Evolutionary conservation across 2,329 filamentous ascomycete genomes (phyloP).

Genomic region (Fusarium anguioides): DNA sequence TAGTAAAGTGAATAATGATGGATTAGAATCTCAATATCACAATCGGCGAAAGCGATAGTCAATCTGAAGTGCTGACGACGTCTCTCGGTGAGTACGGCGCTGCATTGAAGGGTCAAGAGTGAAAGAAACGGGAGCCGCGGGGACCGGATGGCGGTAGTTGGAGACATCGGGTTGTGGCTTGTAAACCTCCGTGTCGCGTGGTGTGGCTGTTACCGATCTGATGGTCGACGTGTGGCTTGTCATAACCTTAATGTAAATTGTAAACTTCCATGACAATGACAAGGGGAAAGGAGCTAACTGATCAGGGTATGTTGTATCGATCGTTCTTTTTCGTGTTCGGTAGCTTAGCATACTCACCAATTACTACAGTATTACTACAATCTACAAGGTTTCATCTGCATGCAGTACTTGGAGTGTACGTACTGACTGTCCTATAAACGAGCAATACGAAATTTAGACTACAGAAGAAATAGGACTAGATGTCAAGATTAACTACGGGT

Average conservation of each 20-base stretch:
- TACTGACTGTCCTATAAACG: neutral
- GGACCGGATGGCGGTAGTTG: slow-evolving; percentile 13
- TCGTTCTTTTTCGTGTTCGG: neutral
- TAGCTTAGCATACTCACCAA: neutral
- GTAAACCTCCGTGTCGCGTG: slow-evolving; percentile 7
- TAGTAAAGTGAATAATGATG: neutral
- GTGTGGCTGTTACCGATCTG: too few relatives aligned
- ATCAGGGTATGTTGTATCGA: too few relatives aligned
- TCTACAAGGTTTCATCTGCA: neutral
- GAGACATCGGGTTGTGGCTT: slow-evolving; percentile 15
- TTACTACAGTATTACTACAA: neutral
- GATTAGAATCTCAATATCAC: neutral
- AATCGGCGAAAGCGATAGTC: neutral
- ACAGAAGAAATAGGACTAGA: neutral
- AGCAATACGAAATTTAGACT: slow-evolving; percentile 6
- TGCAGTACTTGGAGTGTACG: neutral
- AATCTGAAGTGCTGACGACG: slow-evolving; percentile 5
- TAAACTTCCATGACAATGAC: neutral
- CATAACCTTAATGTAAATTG: neutral
- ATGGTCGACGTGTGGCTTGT: too few relatives aligned
- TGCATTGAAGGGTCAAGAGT: slow-evolving; percentile 4
- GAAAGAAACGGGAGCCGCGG: slow-evolving; percentile 29
- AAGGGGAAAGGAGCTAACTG: neutral
- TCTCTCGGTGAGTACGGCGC: slow-evolving; percentile 1
- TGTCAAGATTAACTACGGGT: slow-evolving; percentile 19